Percentiles rank a stretch among this genome's conserved stretches.
phyloP scores from a whole-genome alignment of 257 asterid genomes.

The Primulina huaijiensis region DNA sequence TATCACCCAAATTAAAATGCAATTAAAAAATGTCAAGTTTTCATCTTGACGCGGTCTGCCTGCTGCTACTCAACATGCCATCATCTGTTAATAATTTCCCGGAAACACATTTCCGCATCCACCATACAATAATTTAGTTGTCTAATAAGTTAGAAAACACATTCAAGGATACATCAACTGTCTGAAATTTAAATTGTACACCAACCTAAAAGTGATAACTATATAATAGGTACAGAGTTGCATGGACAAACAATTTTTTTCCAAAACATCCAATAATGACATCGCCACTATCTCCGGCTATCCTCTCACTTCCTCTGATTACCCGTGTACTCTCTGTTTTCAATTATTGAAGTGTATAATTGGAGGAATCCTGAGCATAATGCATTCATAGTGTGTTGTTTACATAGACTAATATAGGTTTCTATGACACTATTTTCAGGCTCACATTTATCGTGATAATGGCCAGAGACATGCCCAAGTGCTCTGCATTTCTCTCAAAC shows the following conservation, averaged over 20 bases:
- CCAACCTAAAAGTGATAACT: not conserved
- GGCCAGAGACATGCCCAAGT: conserved; percentile 30
- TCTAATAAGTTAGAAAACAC: not conserved
- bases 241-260: too few relatives aligned
- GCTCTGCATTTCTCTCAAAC: conserved; percentile 92
- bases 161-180: not conserved
- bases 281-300: too few relatives aligned
- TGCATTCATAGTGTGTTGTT: not conserved
- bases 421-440: conserved; percentile 42
- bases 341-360: too few relatives aligned
- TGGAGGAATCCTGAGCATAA: not conserved
- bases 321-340: too few relatives aligned
- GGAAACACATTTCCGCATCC: too few relatives aligned
- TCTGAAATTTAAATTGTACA: not conserved
- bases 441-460: conserved; percentile 61
- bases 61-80: too few relatives aligned
- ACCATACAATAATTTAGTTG: too few relatives aligned
- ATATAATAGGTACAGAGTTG: not conserved
- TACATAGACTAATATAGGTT: conserved; percentile 10
- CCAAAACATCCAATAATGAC: not conserved
- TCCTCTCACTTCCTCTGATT: too few relatives aligned
- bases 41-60: too few relatives aligned
- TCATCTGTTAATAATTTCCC: too few relatives aligned
- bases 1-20: too few relatives aligned
- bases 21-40: too few relatives aligned